These are phyloP conservation scores for Alopecurus myosuroides DNA, from an alignment of 176 grass and related monocot genomes.

Conservation along the genomic window DNA sequence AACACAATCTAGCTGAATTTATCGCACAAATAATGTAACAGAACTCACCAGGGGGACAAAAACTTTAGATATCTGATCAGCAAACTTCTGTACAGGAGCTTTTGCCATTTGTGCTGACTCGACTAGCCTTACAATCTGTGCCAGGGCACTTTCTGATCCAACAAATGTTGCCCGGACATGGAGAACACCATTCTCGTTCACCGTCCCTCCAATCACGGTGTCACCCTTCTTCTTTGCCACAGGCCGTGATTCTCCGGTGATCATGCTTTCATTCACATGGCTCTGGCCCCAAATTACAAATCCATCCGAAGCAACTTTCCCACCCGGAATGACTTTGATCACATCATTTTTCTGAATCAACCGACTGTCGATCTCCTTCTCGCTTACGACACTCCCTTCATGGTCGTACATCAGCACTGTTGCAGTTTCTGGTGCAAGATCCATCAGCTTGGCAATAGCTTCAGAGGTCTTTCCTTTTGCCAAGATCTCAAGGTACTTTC, in stretches of 20 bases:
- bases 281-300: slow-evolving; percentile 95
- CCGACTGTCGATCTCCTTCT: slow-evolving; percentile 83
- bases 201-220: slow-evolving; percentile 82
- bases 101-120: slow-evolving; percentile 97
- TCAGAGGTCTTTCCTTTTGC: slow-evolving; percentile 97
- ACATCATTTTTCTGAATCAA: slow-evolving; percentile 98
- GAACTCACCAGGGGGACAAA: slow-evolving; percentile 87
- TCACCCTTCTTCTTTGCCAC: slow-evolving; percentile 92
- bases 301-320: slow-evolving; percentile 89
- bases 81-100: slow-evolving; percentile 92
- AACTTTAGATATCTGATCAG: slow-evolving; percentile 85
- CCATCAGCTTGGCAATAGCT: slow-evolving; percentile 93
- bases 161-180: slow-evolving; percentile 88
- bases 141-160: slow-evolving; percentile 81
- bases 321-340: slow-evolving; percentile 84
- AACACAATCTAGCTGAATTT: slow-evolving; percentile 23
- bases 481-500: slow-evolving; percentile 96
- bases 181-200: slow-evolving; percentile 92
- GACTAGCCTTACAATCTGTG: slow-evolving; percentile 85
- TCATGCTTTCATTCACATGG: slow-evolving; percentile 98
- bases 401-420: slow-evolving; percentile 50
- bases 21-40: not conserved
- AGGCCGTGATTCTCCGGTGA: slow-evolving; percentile 81
- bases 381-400: slow-evolving; percentile 55
- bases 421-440: slow-evolving; percentile 85